These are phyloP conservation scores for Phanerochaete carnosa DNA, from an alignment of 768 basidiomycete species.

Conservation along the genomic window DNA sequence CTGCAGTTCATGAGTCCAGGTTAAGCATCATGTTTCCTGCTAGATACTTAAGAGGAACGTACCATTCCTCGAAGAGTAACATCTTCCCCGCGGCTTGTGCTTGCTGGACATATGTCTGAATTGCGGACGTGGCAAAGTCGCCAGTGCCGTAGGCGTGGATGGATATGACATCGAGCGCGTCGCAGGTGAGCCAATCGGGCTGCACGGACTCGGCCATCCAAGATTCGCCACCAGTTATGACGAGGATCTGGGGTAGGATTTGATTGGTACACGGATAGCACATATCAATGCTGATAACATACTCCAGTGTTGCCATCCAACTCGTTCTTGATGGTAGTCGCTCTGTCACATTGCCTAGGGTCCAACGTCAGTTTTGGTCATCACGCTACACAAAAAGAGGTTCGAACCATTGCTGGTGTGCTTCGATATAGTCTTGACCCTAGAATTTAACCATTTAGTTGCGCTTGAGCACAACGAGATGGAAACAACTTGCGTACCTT, in stretches of 20 bases:
- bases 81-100: conserved; percentile 34
- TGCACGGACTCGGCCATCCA: conserved; percentile 28
- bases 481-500: conserved; percentile 12
- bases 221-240: conserved; percentile 28
- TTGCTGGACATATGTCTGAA: conserved; percentile 26
- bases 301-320: conserved; percentile 23
- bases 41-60: background rate
- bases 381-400: background rate
- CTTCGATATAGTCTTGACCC: conserved; percentile 23
- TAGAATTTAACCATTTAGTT: background rate
- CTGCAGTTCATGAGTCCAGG: background rate
- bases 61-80: conserved; percentile 37
- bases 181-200: conserved; percentile 21
- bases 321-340: conserved; percentile 21
- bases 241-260: conserved; percentile 21
- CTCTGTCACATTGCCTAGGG: conserved; percentile 28
- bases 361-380: background rate
- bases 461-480: background rate
- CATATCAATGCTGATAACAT: background rate
- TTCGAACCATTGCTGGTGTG: conserved; percentile 20
- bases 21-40: background rate
- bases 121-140: conserved; percentile 23
- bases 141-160: conserved; percentile 36
- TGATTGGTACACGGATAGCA: background rate
- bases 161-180: conserved; percentile 31